Conservation (phyloP, 2,329 filamentous ascomycete genomes). For the Colletotrichum sp. region DNA sequence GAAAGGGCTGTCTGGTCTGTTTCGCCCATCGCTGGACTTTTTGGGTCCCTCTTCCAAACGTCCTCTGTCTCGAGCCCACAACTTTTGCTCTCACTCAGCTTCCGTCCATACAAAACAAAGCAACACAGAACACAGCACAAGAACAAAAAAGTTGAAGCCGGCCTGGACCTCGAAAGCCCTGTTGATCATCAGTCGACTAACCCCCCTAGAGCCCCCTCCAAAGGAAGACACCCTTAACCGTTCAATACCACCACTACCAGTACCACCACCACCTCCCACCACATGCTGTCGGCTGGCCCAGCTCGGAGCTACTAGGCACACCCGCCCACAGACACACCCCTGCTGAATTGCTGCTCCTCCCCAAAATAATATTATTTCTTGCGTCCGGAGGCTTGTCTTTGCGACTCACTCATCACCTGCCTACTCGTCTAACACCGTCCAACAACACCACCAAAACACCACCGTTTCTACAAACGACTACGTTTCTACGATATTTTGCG, state of each 20-base stretch:
- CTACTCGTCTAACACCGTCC: conserved; percentile 1
- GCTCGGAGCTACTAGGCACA: conserved; percentile 20
- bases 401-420: conserved; percentile 20
- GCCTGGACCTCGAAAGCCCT: conserved; percentile 16
- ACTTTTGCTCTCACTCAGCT: conserved; percentile 11
- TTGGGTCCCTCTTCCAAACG: conserved; percentile 3
- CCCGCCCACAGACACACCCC: conserved; percentile 24
- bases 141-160: conserved; percentile 2
- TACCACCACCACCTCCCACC: conserved; percentile 11
- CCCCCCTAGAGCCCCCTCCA: neutral
- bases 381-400: conserved; percentile 18
- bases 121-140: neutral
- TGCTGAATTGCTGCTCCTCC: conserved; percentile 24
- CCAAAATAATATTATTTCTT: conserved; percentile 28
- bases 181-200: conserved; percentile 18
- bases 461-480: neutral
- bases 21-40: conserved; percentile 18
- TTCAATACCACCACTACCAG: conserved; percentile 14
- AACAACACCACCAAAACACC: conserved; percentile 1
- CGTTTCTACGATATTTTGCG: conserved; percentile 26
- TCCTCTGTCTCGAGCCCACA: conserved; percentile 18
- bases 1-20: conserved; percentile 16
- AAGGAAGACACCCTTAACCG: neutral
- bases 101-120: neutral
- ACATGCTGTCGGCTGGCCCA: conserved; percentile 20